phyloP scores from a whole-genome alignment of 768 basidiomycete genomes.

The Chiua virens region DNA sequence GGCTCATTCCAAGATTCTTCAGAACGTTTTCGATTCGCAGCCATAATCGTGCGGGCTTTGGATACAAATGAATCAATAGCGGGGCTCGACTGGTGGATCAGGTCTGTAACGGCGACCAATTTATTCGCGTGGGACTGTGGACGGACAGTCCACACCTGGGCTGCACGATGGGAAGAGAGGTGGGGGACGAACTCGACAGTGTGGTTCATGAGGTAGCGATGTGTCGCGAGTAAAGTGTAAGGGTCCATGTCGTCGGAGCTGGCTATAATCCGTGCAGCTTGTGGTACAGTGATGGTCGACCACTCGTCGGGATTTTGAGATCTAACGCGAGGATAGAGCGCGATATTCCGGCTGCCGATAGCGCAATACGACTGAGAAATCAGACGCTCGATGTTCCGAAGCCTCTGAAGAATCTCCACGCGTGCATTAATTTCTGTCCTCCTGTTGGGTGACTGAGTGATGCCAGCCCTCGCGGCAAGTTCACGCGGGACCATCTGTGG shows the following conservation, averaged over 20 bases:
- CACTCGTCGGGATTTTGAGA: slow-evolving; percentile 51
- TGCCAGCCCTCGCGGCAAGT: slow-evolving; percentile 51
- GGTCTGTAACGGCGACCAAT: slow-evolving; percentile 45
- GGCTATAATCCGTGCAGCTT: slow-evolving; percentile 50
- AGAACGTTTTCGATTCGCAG: slow-evolving; percentile 29
- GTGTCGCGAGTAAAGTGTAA: slow-evolving; percentile 51
- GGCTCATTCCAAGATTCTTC: slow-evolving; percentile 31
- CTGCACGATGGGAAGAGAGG: slow-evolving; percentile 41
- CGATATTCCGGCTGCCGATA: slow-evolving; percentile 25
- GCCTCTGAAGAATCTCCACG: slow-evolving; percentile 57
- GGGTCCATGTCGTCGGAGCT: slow-evolving; percentile 19
- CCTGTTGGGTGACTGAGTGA: slow-evolving; percentile 24
- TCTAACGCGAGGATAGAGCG: slow-evolving; percentile 45
- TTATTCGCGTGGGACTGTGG: slow-evolving; percentile 56
- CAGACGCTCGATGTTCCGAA: slow-evolving; percentile 52
- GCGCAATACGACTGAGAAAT: slow-evolving; percentile 46
- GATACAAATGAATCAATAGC: slow-evolving; percentile 48
- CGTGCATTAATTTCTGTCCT: slow-evolving; percentile 54
- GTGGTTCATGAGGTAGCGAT: slow-evolving; percentile 63
- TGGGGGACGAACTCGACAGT: slow-evolving; percentile 54
- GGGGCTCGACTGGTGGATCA: slow-evolving; percentile 44
- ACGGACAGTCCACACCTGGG: slow-evolving; percentile 61
- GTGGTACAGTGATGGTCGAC: slow-evolving; percentile 50
- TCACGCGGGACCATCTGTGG: slow-evolving; percentile 52
- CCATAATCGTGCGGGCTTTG: slow-evolving; percentile 49